These are phyloP conservation scores for Lactarius akahatsu DNA, from an alignment of 768 basidiomycete genomes.

Conservation along the genomic window DNA sequence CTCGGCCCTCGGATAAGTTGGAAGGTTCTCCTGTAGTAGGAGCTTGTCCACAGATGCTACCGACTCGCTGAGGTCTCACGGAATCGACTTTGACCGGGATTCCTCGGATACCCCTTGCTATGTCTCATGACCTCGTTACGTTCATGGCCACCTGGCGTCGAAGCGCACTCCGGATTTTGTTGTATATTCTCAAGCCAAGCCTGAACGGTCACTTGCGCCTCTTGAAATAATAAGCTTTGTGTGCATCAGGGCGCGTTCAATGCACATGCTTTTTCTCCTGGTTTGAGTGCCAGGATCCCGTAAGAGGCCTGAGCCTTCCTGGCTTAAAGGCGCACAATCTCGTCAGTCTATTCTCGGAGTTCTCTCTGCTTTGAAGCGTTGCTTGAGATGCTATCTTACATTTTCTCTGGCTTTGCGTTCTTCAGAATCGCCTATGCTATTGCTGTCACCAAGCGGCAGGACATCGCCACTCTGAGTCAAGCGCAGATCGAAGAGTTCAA, in stretches of 20 bases:
- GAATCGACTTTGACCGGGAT: neutral
- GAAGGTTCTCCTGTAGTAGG: neutral
- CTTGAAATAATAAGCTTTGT: neutral
- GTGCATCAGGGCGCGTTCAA: neutral
- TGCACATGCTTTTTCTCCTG: neutral
- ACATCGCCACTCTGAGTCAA: neutral
- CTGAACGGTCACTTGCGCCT: neutral
- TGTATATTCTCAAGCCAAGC: neutral
- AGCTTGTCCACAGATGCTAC: neutral
- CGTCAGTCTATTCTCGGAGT: neutral
- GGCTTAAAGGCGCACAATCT: neutral
- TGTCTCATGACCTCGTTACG: neutral
- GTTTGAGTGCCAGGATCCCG: neutral
- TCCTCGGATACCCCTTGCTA: neutral
- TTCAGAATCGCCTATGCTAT: conserved; percentile 5
- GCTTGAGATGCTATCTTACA: conserved; percentile 4
- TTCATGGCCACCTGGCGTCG: neutral
- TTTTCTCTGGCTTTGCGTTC: conserved; percentile 1
- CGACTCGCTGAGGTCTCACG: neutral
- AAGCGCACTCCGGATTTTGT: neutral
- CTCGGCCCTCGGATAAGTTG: neutral
- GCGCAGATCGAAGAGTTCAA: conserved; percentile 44
- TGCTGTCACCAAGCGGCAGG: neutral
- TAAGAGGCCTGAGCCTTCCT: neutral
- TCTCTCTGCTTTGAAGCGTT: neutral